Evolutionary conservation across 768 basidiomycete species (phyloP).

Genomic region (Amanita subjunquillea): DNA sequence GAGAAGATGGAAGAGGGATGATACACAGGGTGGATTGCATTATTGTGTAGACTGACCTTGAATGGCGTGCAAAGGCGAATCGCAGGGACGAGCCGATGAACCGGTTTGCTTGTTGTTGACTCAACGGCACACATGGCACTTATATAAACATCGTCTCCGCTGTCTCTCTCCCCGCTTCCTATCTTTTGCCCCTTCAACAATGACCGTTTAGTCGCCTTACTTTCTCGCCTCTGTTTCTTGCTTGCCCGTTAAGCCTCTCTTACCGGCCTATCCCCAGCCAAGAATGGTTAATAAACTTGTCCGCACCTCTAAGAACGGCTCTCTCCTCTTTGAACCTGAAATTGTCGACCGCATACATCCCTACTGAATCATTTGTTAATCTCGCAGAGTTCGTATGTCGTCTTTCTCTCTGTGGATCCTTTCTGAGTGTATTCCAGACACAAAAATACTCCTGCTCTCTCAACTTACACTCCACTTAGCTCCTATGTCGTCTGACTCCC

Average conservation of each 20-base stretch:
- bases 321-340: constrained; percentile 79
- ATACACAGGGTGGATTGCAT: constrained; percentile 12
- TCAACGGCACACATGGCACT: constrained; percentile 3
- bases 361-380: constrained; percentile 18
- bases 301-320: constrained; percentile 77
- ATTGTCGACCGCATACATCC: constrained; percentile 81
- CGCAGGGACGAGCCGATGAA: constrained; percentile 3
- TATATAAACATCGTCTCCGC: constrained; percentile 20
- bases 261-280: constrained; percentile 19
- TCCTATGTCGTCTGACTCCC: constrained; percentile 36
- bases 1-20: constrained; percentile 74
- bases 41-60: constrained; percentile 1
- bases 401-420: neutral
- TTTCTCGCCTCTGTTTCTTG: constrained; percentile 15
- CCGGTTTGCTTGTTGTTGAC: constrained; percentile 13
- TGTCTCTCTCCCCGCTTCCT: constrained; percentile 10
- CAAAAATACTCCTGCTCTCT: neutral
- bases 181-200: constrained; percentile 15
- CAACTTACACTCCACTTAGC: neutral
- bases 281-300: constrained; percentile 80
- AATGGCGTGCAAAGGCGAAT: neutral
- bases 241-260: constrained; percentile 18
- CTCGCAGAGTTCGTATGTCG: constrained; percentile 10
- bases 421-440: constrained; percentile 1
- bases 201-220: constrained; percentile 27